Evolutionary conservation across 441 rosid species (phyloP).

Genomic region (Macaranga tanarius): DNA sequence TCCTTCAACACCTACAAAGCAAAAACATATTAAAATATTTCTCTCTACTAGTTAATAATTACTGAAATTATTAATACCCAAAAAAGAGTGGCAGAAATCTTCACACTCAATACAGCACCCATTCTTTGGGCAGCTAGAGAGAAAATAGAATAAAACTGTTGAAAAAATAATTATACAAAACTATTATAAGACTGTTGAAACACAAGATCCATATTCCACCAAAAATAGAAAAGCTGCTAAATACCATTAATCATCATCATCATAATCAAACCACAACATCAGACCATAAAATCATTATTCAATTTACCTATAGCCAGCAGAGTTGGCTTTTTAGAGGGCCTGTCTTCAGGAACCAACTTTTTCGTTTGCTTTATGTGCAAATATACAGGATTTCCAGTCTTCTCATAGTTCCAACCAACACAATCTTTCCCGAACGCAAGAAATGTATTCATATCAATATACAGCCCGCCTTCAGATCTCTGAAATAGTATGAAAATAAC

Average conservation of each 20-base stretch:
- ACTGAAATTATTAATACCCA: neutral
- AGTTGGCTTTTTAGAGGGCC: constrained; percentile 87
- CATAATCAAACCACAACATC: too few species aligned
- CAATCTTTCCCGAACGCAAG: constrained; percentile 91
- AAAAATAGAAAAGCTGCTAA: neutral
- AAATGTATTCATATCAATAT: constrained; percentile 77
- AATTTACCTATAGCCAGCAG: constrained; percentile 84
- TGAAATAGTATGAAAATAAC: constrained; percentile 26
- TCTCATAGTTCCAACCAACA: constrained; percentile 83
- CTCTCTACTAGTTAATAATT: constrained; percentile 16
- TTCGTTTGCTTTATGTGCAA: constrained; percentile 72
- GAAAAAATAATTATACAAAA: neutral
- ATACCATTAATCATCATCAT: neutral
- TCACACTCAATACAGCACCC: neutral
- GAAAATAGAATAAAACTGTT: too few species aligned
- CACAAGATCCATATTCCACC: neutral
- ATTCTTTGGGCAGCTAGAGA: neutral
- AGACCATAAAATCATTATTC: too few species aligned
- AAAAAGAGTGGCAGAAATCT: neutral
- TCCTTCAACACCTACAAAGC: constrained; percentile 75
- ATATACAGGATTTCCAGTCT: constrained; percentile 86
- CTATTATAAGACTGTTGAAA: neutral
- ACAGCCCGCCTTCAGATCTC: constrained; percentile 92
- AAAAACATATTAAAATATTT: constrained; percentile 5
- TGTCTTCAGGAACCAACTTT: constrained; percentile 71